Evolutionary conservation across 192 early-diverging fungal species (phyloP).

Genomic region (Linnemannia hyalina): DNA sequence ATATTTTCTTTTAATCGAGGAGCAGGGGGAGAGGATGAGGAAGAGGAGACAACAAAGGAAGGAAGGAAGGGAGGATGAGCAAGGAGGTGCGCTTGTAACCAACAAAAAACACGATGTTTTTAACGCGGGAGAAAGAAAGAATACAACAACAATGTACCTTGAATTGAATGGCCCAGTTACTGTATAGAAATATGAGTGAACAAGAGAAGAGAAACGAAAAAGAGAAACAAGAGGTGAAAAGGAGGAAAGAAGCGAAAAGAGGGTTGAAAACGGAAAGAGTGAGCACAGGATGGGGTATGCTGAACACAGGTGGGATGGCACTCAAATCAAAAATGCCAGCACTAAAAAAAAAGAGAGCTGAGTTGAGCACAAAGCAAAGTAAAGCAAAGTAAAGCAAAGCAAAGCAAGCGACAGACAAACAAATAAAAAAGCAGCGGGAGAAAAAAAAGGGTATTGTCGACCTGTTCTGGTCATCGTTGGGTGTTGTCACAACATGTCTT

Average conservation of each 20-base stretch:
- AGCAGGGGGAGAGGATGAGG: conserved; percentile 16
- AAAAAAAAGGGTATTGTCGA: too few relatives aligned
- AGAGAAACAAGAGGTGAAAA: not conserved
- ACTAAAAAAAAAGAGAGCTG: too few relatives aligned
- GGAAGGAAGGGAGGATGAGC: conserved; percentile 11
- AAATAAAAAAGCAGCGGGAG: too few relatives aligned
- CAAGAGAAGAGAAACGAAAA: not conserved
- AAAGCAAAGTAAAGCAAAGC: too few relatives aligned
- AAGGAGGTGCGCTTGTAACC: conserved; percentile 26
- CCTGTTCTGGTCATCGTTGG: too few relatives aligned
- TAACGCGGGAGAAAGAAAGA: not conserved
- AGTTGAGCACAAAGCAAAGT: too few relatives aligned
- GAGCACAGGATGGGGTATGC: not conserved
- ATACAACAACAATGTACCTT: not conserved
- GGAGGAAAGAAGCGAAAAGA: conserved; percentile 7
- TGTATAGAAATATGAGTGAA: not conserved
- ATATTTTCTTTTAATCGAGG: conserved; percentile 23
- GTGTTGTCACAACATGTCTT: too few relatives aligned
- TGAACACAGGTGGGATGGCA: too few relatives aligned
- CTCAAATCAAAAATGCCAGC: too few relatives aligned
- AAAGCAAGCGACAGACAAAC: too few relatives aligned
- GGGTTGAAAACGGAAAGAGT: not conserved
- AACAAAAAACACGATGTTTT: not conserved
- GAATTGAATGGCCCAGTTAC: not conserved
- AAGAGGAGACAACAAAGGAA: not conserved